Percentiles rank a stretch among this genome's conserved stretches.
Conservation (phyloP, 352 stramenopile genomes). For the Phytophthora megakarya region DNA sequence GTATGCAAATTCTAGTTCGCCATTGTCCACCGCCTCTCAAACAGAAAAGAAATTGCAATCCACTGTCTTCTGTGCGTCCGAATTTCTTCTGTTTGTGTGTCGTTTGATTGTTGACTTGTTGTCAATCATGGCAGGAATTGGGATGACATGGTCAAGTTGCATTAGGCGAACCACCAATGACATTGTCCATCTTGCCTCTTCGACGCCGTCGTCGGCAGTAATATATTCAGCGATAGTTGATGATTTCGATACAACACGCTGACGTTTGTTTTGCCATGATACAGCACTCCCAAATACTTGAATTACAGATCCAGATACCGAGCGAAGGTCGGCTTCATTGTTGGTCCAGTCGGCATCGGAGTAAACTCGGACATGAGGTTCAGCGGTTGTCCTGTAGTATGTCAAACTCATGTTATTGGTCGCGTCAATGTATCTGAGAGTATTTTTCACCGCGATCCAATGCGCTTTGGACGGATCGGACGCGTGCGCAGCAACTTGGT, state of each 20-base stretch:
- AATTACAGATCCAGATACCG: background rate
- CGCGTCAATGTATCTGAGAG: background rate
- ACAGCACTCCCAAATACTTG: constrained; percentile 7
- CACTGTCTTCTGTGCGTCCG: constrained; percentile 9
- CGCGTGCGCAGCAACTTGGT: constrained; percentile 14
- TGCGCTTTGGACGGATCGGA: background rate
- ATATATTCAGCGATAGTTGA: constrained; percentile 19
- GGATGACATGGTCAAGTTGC: background rate
- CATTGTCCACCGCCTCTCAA: background rate
- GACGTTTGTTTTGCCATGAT: constrained; percentile 6
- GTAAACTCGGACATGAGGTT: background rate
- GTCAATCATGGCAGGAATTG: constrained; percentile 14
- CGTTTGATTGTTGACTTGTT: constrained; percentile 21
- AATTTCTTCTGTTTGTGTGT: constrained; percentile 10
- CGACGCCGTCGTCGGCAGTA: constrained; percentile 10
- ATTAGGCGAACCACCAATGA: background rate
- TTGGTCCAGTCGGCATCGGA: constrained; percentile 16
- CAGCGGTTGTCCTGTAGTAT: background rate
- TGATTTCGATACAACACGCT: constrained; percentile 17
- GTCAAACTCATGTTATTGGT: background rate
- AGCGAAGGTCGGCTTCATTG: constrained; percentile 3
- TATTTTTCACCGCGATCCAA: constrained; percentile 14
- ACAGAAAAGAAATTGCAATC: constrained; percentile 18
- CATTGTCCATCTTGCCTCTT: constrained; percentile 1
- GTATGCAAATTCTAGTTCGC: constrained; percentile 1